Percentiles rank a stretch among this genome's conserved stretches.
Evolutionary conservation across 1,284 basidiomycete genomes (phyloP).

Genomic region (Melampsora occidentalis): DNA sequence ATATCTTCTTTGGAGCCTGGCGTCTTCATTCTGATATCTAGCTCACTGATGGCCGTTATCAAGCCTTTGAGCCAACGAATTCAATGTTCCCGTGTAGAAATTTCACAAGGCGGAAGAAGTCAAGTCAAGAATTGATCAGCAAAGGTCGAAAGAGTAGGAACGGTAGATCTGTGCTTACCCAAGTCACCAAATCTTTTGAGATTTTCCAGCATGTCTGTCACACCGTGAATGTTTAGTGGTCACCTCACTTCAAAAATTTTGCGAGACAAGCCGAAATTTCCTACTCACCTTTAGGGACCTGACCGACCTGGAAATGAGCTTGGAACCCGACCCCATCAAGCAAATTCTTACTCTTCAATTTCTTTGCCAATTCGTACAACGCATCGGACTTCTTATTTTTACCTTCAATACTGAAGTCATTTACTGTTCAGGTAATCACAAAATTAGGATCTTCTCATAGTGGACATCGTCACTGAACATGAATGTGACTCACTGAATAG

Average conservation of each 20-base stretch:
- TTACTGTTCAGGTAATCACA: background rate
- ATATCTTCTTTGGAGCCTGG: background rate
- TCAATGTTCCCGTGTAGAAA: no score
- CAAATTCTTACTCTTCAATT: background rate
- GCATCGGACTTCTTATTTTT: background rate
- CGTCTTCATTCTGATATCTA: background rate
- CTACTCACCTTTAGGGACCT: background rate
- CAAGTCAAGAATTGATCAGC: no score
- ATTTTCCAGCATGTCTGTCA: background rate
- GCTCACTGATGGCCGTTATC: background rate
- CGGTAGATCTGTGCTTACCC: background rate
- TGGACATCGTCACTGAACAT: background rate
- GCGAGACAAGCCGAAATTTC: background rate
- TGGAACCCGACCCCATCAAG: constrained; percentile 2
- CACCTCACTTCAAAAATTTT: background rate
- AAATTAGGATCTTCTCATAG: background rate
- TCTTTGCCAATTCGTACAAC: background rate
- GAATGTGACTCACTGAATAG: background rate
- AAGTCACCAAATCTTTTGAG: background rate
- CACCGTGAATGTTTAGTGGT: background rate
- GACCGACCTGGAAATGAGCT: background rate
- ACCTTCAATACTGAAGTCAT: background rate
- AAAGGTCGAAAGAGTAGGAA: no score
- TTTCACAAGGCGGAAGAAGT: no score
- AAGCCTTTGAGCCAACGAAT: background rate